A percentile compares a stretch with the other conserved stretches of the same genome.
phyloP scores from a whole-genome alignment of 345 rosid species.

The Populus nigra region DNA sequence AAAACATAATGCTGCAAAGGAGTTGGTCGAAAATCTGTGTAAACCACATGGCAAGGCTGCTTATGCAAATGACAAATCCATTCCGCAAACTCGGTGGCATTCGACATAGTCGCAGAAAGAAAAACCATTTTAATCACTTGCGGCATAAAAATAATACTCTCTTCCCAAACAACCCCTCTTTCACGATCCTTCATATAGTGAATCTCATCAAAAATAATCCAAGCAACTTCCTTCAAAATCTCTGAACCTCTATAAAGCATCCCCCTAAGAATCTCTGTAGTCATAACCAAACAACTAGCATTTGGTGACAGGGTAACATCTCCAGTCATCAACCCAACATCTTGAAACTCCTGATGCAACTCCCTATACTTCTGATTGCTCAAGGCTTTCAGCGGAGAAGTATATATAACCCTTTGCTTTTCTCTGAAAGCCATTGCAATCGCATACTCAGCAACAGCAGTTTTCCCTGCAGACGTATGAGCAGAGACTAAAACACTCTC shows the following conservation, averaged over 20 bases:
- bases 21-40: constrained; percentile 95
- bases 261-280: constrained; percentile 93
- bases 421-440: constrained; percentile 97
- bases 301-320: constrained; percentile 95
- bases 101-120: constrained; percentile 97
- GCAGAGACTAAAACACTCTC: constrained; percentile 97
- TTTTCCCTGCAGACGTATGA: constrained; percentile 95
- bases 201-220: constrained; percentile 98
- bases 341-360: constrained; percentile 83
- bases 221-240: constrained; percentile 93
- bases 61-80: constrained; percentile 95
- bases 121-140: constrained; percentile 98
- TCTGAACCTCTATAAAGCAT: constrained; percentile 96
- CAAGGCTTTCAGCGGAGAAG: constrained; percentile 95
- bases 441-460: constrained; percentile 99
- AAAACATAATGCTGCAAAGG: constrained; percentile 98
- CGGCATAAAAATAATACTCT: constrained; percentile 90
- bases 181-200: constrained; percentile 99
- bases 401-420: constrained; percentile 89
- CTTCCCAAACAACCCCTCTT: constrained; percentile 99
- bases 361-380: constrained; percentile 98
- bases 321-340: constrained; percentile 99
- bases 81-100: constrained; percentile 95
- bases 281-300: constrained; percentile 95
- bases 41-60: constrained; percentile 97